Evolutionary conservation across 2,329 filamentous ascomycete species (phyloP), one percentile per base, ranked within the genome.

Genomic region (Fusarium coicis): DNA sequence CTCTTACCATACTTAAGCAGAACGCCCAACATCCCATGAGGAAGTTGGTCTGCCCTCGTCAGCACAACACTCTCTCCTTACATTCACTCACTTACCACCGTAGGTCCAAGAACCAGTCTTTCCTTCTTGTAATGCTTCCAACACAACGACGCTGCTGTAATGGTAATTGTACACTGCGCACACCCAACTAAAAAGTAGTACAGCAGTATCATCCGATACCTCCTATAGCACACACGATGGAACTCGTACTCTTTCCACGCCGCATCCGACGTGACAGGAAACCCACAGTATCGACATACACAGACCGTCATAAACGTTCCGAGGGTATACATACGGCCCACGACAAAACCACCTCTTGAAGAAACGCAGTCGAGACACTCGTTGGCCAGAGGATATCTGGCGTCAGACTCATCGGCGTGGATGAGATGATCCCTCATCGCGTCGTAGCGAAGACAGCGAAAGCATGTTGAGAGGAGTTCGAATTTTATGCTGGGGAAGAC

Each of bases 261-360:
- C 16, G 76, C 66, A 32, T 75, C 76, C 9, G 67, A 65, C 10
- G 75, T 71, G 37, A 85, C 77, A 12, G 84, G 84, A 65, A 77
- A 81, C 0, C 85, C 84, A 74, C 85, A 86, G 80, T 84, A 86
- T 11, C 84, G 81, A 49, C 85, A 87, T 16, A 84, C 78, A 78
- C 80, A 85, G 34, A 81, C 79, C 9, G 69, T 74, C 15, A 74
- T 70, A 23, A 75, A 74, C 47, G 82, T 83, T 10, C 79, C 84
- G 46, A 86, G 78, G 0, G 73, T 73, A n/a, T 84, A 79, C 71
- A 76, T 78, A n/a, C 74, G 73, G 10, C 84, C 84, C 8, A 84
- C 79, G 23, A 77, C 75, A 12, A 83, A 80, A 11, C 84, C 83
- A 18, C 79, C 74, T 9, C 73, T 68, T 21, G 74, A 74, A 19